phyloP scores from a whole-genome alignment of 108 stramenopile genomes.

The Cyclotella cryptica region DNA sequence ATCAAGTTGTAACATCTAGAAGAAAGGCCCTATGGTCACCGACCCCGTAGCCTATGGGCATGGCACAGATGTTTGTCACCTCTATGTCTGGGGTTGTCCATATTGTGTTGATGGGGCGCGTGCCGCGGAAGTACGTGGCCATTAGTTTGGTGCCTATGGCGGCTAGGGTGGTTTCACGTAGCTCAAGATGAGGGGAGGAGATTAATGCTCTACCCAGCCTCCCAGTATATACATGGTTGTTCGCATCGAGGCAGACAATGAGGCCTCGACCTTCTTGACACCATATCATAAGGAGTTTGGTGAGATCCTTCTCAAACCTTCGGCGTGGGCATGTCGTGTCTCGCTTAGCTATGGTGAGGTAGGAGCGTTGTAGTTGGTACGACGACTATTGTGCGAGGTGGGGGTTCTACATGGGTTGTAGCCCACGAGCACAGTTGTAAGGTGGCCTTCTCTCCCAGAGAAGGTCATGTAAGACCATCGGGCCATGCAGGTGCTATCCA shows the following conservation, averaged over 20 bases:
- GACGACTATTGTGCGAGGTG: not conserved
- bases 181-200: not conserved
- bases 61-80: not conserved
- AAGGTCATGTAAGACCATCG: conserved; percentile 1
- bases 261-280: conserved; percentile 4
- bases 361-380: conserved; percentile 24
- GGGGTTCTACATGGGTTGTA: conserved; percentile 24
- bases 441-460: not conserved
- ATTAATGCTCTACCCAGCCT: not conserved
- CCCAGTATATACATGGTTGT: conserved; percentile 18
- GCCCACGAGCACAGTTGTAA: conserved; percentile 6
- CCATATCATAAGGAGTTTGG: not conserved
- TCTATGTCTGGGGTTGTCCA: conserved; percentile 19
- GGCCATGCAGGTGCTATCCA: not conserved
- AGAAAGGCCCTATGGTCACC: conserved; percentile 20
- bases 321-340: conserved; percentile 8
- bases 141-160: conserved; percentile 3
- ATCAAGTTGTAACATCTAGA: conserved; percentile 6
- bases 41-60: conserved; percentile 26
- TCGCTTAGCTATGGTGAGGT: not conserved
- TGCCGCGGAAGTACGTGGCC: conserved; percentile 25
- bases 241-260: conserved; percentile 25
- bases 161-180: conserved; percentile 7
- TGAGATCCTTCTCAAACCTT: not conserved
- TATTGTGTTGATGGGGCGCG: conserved; percentile 18